Evolutionary conservation across 495 filamentous ascomycete genomes (phyloP), one percentile per base, ranked within the genome.

Genomic region (Cercophora sp.): DNA sequence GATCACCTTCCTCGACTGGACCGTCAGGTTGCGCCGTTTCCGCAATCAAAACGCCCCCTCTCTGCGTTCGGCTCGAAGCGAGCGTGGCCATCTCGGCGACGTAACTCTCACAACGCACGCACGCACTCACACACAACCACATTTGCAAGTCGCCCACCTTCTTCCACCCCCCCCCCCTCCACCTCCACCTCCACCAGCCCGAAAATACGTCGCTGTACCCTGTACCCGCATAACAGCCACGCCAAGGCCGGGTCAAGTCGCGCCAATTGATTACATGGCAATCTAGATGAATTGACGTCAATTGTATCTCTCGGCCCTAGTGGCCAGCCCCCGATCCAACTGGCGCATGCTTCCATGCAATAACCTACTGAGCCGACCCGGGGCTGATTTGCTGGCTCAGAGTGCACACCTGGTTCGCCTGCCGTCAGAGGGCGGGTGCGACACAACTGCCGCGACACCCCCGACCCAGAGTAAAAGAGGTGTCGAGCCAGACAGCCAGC

Each of bases 251-350:
- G 24, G 52, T 22, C 56, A 57, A 56, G 46, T 59, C 61, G 41
- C 58, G 58, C 51, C 22, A 48, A 59, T 65, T 64, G 56, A 66
- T 67, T 64, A 53, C 45, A 58, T 54, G 56, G 58, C 57, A 64
- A 67, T 62, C 57, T 62, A 62, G 59, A 55, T 66, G 64, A 64
- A 62, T 64, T 64, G 64, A 66, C 61, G 58, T 62, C 64, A 64
- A 64, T 62, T 64, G 56, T 49, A 43, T 31, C 45, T 43, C 26
- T 50, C 37, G 41, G 46, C 48, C 52, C 59, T 23, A 57, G 42
- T 55, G 43, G 49, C 56, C 52, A 54, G 46, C 39, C 48, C 54
- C 44, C 48, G 39, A 50, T 45, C 46, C 51, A 24, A 35, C 48
- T 54, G 41, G 52, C 51, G 31, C 36, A 19, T 26, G 23, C 24